These are phyloP conservation scores for Moesziomyces globuligerus DNA, from an alignment of 1,284 basidiomycete genomes.

Conservation along the genomic window DNA sequence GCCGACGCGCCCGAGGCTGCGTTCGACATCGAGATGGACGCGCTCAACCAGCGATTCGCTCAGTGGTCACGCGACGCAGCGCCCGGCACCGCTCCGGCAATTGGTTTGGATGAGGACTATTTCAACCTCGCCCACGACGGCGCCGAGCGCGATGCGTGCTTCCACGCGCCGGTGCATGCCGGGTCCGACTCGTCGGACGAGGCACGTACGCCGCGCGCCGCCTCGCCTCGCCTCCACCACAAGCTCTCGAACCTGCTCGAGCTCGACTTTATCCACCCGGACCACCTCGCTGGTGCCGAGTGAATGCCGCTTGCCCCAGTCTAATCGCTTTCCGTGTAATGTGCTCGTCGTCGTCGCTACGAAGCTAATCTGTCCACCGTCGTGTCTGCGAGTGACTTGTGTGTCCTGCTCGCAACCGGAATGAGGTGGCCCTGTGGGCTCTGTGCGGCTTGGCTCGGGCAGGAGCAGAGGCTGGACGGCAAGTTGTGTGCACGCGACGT, in stretches of 20 bases:
- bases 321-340: background rate
- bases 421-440: background rate
- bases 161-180: conserved; percentile 5
- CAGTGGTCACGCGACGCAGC: conserved; percentile 19
- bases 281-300: conserved; percentile 25
- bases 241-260: conserved; percentile 14
- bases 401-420: no score
- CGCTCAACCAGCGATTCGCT: conserved; percentile 41
- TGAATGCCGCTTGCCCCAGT: no score
- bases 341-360: background rate
- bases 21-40: conserved; percentile 44
- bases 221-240: conserved; percentile 26
- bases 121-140: conserved; percentile 36
- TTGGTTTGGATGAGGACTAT: conserved; percentile 28
- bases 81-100: background rate
- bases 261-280: conserved; percentile 46
- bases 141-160: background rate
- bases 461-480: no score
- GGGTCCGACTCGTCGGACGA: conserved; percentile 45
- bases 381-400: no score
- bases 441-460: no score
- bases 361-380: no score
- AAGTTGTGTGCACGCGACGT: no score
- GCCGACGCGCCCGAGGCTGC: conserved; percentile 10
- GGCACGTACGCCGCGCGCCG: conserved; percentile 40